Percentiles rank a stretch among this genome's conserved stretches.
Evolutionary conservation across 768 basidiomycete species (phyloP).

Genomic region (Mycena filopes): DNA sequence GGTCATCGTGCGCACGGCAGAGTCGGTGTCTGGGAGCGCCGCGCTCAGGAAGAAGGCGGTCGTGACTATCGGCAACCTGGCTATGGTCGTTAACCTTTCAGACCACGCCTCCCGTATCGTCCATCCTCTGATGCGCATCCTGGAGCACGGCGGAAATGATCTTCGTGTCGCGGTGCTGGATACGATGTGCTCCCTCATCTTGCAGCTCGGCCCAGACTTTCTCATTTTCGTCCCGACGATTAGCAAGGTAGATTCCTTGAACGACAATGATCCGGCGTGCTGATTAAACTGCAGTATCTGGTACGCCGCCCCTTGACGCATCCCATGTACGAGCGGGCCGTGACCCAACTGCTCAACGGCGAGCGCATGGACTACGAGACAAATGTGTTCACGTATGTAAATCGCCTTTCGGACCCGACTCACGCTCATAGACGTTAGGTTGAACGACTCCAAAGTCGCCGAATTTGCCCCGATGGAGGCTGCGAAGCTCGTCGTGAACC

Average conservation of each 20-base stretch:
- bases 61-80: constrained; percentile 89
- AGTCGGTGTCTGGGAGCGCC: constrained; percentile 78
- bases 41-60: constrained; percentile 89
- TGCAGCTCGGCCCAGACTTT: constrained; percentile 95
- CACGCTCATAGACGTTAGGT: constrained; percentile 43
- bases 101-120: constrained; percentile 98
- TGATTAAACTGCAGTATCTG: constrained; percentile 63
- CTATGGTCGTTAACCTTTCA: constrained; percentile 94
- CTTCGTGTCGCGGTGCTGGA: constrained; percentile 90
- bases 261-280: neutral
- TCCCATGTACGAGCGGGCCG: constrained; percentile 85
- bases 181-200: constrained; percentile 89
- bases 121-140: constrained; percentile 91
- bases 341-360: constrained; percentile 89
- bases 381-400: constrained; percentile 67
- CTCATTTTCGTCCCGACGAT: constrained; percentile 98
- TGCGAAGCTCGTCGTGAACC: constrained; percentile 92
- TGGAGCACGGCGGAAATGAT: constrained; percentile 79
- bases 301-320: constrained; percentile 82
- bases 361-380: constrained; percentile 91
- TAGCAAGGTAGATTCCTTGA: constrained; percentile 74
- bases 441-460: constrained; percentile 68
- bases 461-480: constrained; percentile 87
- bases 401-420: too few species aligned
- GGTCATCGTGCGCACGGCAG: constrained; percentile 91